A percentile compares a stretch with the other conserved stretches of the same genome.
Conservation (phyloP, 345 rosid species). For the Heritiera littoralis region DNA sequence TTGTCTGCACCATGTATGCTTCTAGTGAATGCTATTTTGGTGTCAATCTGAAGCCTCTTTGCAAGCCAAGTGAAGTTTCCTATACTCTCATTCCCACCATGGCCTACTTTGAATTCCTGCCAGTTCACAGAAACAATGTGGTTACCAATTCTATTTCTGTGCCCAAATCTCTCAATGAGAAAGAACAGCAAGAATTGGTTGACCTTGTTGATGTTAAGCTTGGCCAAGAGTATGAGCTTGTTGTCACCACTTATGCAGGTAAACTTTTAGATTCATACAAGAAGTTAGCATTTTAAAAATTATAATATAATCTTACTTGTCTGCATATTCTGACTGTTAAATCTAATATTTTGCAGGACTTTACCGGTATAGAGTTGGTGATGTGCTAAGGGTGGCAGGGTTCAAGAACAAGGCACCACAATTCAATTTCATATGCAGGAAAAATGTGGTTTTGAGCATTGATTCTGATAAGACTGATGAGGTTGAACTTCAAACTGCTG, state of each 20-base stretch:
- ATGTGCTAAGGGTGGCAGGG: conserved; percentile 88
- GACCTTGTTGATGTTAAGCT: conserved; percentile 94
- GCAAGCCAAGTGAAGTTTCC: conserved; percentile 87
- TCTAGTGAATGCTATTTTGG: conserved; percentile 98
- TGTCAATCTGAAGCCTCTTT: conserved; percentile 74
- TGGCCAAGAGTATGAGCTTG: conserved; percentile 93
- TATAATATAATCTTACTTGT: background rate
- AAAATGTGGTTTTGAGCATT: conserved; percentile 85
- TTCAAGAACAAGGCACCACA: conserved; percentile 97
- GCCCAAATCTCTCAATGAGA: conserved; percentile 74
- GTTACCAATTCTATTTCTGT: conserved; percentile 57
- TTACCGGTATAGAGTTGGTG: conserved; percentile 91
- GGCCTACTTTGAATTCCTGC: conserved; percentile 96
- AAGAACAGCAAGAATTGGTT: conserved; percentile 78
- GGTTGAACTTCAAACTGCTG: conserved; percentile 91
- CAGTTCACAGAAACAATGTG: conserved; percentile 68
- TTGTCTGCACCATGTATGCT: conserved; percentile 97
- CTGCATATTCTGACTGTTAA: background rate
- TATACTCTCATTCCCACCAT: conserved; percentile 87
- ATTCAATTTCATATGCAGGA: conserved; percentile 92
- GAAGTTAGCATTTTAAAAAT: background rate
- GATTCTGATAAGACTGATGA: conserved; percentile 97
- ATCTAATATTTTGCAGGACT: conserved; percentile 49
- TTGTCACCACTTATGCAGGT: conserved; percentile 99
- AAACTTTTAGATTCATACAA: conserved; percentile 1